phyloP scores from a whole-genome alignment of 2,329 filamentous ascomycete species.

The Aspergillus brunneoviolaceus region DNA sequence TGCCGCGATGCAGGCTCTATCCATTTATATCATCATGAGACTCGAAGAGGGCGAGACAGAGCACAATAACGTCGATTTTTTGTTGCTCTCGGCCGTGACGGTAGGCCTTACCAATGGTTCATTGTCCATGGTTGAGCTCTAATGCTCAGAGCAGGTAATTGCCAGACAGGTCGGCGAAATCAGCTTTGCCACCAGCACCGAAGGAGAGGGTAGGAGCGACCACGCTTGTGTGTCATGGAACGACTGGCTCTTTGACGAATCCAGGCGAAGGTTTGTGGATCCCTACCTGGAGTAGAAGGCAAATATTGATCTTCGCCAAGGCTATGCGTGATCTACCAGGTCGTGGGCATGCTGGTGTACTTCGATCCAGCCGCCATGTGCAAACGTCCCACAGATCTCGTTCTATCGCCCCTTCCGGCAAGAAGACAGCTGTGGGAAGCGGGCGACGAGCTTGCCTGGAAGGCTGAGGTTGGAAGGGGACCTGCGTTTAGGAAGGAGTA shows the following conservation, averaged over 20 bases:
- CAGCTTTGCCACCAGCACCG: background rate
- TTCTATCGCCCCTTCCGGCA: conserved; percentile 46
- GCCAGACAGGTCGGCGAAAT: background rate
- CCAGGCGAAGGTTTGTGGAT: background rate
- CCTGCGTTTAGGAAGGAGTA: background rate
- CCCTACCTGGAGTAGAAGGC: background rate
- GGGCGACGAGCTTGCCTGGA: conserved; percentile 36
- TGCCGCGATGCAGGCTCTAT: too few species aligned
- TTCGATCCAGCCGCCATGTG: conserved; percentile 45
- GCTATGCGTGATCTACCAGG: conserved; percentile 41
- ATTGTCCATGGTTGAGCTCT: background rate
- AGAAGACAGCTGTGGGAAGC: conserved; percentile 49
- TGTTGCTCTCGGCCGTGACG: too few species aligned
- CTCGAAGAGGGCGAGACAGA: too few species aligned
- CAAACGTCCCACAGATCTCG: conserved; percentile 33
- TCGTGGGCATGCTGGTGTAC: conserved; percentile 46
- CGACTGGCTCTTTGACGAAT: background rate
- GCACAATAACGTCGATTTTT: too few species aligned
- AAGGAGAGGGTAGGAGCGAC: background rate
- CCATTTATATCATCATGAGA: too few species aligned
- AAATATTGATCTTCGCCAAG: conserved; percentile 20
- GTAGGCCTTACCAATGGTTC: too few species aligned
- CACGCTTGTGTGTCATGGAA: background rate
- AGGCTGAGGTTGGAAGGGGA: conserved; percentile 29
- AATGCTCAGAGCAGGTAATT: background rate